phyloP scores from a whole-genome alignment of 306 rosid genomes.

The Castanopsis chinensis region DNA sequence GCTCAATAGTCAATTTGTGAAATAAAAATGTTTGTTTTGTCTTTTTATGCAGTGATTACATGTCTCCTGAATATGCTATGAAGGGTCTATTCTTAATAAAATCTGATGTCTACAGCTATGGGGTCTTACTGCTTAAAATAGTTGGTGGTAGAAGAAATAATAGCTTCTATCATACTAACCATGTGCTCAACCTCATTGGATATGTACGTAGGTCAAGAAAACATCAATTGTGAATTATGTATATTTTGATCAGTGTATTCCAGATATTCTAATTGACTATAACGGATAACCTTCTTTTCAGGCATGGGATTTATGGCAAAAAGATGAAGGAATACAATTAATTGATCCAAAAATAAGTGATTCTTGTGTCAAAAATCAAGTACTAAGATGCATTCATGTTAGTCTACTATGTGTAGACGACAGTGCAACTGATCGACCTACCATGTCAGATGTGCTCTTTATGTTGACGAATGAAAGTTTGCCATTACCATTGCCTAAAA shows the following conservation, averaged over 20 bases:
- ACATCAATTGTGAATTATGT: too few species aligned
- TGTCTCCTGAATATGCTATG: constrained; percentile 25
- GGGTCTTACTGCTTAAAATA: constrained; percentile 30
- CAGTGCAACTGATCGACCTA: constrained; percentile 18
- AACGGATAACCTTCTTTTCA: neutral
- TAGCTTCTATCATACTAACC: neutral
- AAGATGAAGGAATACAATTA: neutral
- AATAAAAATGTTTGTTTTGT: too few species aligned
- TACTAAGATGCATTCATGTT: constrained; percentile 21
- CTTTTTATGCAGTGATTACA: neutral
- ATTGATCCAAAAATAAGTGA: constrained; percentile 10
- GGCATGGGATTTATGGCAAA: constrained; percentile 27
- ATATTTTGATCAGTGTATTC: too few species aligned
- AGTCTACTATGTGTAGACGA: constrained; percentile 14
- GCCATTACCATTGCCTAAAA: constrained; percentile 23
- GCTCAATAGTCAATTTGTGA: too few species aligned
- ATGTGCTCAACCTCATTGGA: constrained; percentile 22
- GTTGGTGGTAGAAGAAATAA: constrained; percentile 25
- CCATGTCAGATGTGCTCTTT: constrained; percentile 16
- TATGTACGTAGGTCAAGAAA: constrained; percentile 9
- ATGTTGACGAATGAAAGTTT: constrained; percentile 19
- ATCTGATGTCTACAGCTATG: constrained; percentile 25
- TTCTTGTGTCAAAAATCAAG: neutral
- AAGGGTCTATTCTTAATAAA: constrained; percentile 26
- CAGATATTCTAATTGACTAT: too few species aligned